phyloP scores from a whole-genome alignment of 495 filamentous ascomycete genomes.

The Penicillium coffeae region DNA sequence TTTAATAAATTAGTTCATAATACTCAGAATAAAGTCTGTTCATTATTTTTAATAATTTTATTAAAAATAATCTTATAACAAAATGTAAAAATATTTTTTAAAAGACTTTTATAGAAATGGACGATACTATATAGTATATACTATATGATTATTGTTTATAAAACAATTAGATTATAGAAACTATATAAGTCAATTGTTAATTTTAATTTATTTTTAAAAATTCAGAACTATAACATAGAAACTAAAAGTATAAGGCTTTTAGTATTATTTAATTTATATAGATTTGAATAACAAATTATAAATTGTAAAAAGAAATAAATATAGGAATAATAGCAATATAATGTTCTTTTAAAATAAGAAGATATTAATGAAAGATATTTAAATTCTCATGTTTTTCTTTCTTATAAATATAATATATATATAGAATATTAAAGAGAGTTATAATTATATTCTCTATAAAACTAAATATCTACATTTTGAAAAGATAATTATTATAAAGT shows the following conservation, averaged over 20 bases:
- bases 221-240: neutral
- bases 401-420: neutral
- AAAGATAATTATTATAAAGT: no score
- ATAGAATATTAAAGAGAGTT: neutral
- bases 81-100: neutral
- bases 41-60: no score
- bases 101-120: neutral
- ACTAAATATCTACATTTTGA: no score
- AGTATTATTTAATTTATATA: neutral
- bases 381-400: neutral
- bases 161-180: neutral
- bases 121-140: conserved; percentile 15
- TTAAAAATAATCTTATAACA: neutral
- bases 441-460: no score
- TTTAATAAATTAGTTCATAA: no score
- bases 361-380: neutral
- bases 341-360: neutral
- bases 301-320: no score
- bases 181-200: neutral
- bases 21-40: no score
- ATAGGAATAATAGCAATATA: neutral
- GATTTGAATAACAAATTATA: neutral
- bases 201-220: neutral
- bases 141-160: conserved; percentile 4
- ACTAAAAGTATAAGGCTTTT: neutral